phyloP scores from a whole-genome alignment of 75 land plant species.

The Cryptomeria japonica region DNA sequence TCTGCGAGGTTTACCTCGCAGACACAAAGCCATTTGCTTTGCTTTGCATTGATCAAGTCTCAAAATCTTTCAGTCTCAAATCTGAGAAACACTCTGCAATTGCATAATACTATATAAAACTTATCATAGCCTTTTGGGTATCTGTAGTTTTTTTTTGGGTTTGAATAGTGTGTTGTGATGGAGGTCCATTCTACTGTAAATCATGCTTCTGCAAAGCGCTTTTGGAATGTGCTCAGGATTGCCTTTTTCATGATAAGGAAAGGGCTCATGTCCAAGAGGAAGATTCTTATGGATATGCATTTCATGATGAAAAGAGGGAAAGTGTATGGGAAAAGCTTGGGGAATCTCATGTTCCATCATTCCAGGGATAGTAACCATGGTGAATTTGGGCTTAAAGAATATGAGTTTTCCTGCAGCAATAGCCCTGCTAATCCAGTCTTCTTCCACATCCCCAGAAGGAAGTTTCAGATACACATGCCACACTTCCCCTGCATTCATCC shows the following conservation, averaged over 20 bases:
- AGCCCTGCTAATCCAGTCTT: conserved; percentile 28
- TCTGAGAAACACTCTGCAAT: background rate
- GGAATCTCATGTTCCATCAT: conserved; percentile 37
- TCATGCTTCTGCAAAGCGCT: conserved; percentile 28
- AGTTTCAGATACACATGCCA: conserved; percentile 4
- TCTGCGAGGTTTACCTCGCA: conserved; percentile 16
- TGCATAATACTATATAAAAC: background rate
- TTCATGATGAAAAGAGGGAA: conserved; percentile 53
- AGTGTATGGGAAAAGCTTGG: conserved; percentile 48
- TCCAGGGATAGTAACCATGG: conserved; percentile 10
- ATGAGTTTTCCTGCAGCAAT: conserved; percentile 62
- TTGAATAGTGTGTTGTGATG: background rate
- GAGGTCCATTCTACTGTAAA: conserved; percentile 15
- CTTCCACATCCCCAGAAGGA: conserved; percentile 14
- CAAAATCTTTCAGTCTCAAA: background rate
- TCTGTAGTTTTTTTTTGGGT: background rate
- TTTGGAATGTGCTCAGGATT: conserved; percentile 33
- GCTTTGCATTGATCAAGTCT: background rate
- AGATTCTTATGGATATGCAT: conserved; percentile 50
- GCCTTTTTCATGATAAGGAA: conserved; percentile 40
- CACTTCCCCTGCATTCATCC: conserved; percentile 24
- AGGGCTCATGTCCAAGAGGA: conserved; percentile 38
- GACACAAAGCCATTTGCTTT: background rate
- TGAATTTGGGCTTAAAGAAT: conserved; percentile 33
- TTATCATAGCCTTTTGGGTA: background rate